Conservation (phyloP, 2,329 filamentous ascomycete species). For the Penicillium nordicum region DNA sequence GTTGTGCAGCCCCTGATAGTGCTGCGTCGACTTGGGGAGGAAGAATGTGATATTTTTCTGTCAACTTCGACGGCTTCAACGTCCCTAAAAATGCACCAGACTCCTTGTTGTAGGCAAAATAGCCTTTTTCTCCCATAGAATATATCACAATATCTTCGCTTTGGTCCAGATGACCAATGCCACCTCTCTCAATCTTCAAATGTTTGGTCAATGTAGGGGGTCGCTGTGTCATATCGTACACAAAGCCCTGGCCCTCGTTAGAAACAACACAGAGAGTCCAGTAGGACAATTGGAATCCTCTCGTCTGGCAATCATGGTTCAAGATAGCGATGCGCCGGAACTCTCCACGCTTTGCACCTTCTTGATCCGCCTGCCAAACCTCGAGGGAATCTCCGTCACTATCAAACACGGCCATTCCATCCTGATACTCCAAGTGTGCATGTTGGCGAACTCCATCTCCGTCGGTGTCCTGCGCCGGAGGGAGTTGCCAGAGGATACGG, state of each 20-base stretch:
- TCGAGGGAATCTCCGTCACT: conserved; percentile 45
- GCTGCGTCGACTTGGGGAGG: conserved; percentile 22
- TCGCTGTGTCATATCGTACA: conserved; percentile 43
- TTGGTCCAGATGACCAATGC: conserved; percentile 47
- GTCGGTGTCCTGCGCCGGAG: conserved; percentile 25
- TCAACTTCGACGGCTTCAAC: conserved; percentile 35
- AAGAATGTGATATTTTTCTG: conserved; percentile 36
- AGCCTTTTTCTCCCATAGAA: conserved; percentile 44
- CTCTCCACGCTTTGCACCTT: conserved; percentile 35
- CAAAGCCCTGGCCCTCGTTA: conserved; percentile 43
- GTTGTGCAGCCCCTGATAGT: conserved; percentile 19
- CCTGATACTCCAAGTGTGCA: conserved; percentile 49
- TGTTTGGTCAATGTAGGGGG: conserved; percentile 35
- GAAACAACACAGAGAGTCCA: conserved; percentile 48
- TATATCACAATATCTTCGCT: conserved; percentile 42
- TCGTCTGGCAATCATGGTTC: conserved; percentile 43
- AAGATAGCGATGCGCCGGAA: conserved; percentile 43
- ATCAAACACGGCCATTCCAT: conserved; percentile 47
- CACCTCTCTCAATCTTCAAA: conserved; percentile 40
- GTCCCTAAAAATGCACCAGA: conserved; percentile 39
- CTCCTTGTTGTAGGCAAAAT: conserved; percentile 43
- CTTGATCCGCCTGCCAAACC: conserved; percentile 43
- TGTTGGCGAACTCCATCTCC: conserved; percentile 39
- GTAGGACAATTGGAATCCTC: conserved; percentile 47
- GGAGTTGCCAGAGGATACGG: conserved; percentile 38